Conservation (phyloP, 2,329 filamentous ascomycete genomes). For the Xylariales sp. region DNA sequence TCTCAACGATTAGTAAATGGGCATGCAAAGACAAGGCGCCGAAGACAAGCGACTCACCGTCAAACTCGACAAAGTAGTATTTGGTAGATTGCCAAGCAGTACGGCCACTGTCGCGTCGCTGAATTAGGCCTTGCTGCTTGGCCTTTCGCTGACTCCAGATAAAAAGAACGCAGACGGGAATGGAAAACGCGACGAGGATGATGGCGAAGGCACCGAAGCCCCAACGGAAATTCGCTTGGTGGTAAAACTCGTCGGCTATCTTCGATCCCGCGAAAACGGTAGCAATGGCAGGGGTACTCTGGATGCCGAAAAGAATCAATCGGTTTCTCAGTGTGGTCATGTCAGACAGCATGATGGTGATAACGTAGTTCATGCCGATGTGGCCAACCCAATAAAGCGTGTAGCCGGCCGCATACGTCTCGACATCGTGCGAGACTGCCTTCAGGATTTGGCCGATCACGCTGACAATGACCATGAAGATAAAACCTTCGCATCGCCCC, state of each 20-base stretch:
- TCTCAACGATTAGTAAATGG: not conserved
- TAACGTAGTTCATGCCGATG: conserved; percentile 54
- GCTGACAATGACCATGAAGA: conserved; percentile 56
- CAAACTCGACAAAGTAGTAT: conserved; percentile 69
- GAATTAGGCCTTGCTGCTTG: conserved; percentile 58
- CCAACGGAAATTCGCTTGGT: conserved; percentile 56
- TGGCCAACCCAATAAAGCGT: conserved; percentile 73
- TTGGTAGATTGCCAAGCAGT: conserved; percentile 59
- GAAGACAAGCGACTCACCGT: conserved; percentile 52
- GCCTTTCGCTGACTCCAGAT: conserved; percentile 59
- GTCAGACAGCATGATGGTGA: conserved; percentile 57
- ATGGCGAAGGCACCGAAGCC: conserved; percentile 73
- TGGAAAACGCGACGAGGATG: conserved; percentile 63
- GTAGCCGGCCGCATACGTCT: conserved; percentile 65
- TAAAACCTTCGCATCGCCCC: conserved; percentile 60
- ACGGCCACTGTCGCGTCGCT: conserved; percentile 51
- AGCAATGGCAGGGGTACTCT: conserved; percentile 57
- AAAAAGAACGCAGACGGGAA: conserved; percentile 53
- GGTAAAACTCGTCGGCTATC: conserved; percentile 55
- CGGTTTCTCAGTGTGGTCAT: conserved; percentile 58
- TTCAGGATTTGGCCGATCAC: conserved; percentile 71
- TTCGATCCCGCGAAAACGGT: conserved; percentile 58
- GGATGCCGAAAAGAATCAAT: conserved; percentile 56
- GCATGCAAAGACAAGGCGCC: not conserved
- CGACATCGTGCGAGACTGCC: conserved; percentile 66